Evolutionary conservation across 1,139 yeast genomes (phyloP).

Genomic region (Zygoascus hellenicus): DNA sequence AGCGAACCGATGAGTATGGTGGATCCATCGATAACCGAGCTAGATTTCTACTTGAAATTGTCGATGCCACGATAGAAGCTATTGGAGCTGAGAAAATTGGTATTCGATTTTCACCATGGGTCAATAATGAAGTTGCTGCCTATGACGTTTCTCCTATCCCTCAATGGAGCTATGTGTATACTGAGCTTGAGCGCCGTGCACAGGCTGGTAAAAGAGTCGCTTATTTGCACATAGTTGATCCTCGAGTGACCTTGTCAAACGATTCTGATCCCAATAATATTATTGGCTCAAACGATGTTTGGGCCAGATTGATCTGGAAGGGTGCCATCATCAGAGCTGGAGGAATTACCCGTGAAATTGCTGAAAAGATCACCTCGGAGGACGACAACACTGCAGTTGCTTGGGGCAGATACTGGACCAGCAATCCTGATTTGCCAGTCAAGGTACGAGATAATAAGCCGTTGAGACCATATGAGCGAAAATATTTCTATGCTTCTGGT

Average conservation of each 20-base stretch:
- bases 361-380: conserved; percentile 26
- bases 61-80: conserved; percentile 46
- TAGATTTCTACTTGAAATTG: conserved; percentile 50
- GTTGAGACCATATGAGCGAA: conserved; percentile 32
- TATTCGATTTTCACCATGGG: conserved; percentile 57
- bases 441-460: conserved; percentile 13
- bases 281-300: conserved; percentile 10
- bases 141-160: conserved; percentile 30
- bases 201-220: conserved; percentile 36
- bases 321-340: conserved; percentile 40
- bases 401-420: conserved; percentile 42
- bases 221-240: conserved; percentile 49
- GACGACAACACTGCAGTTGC: conserved; percentile 41
- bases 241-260: conserved; percentile 29
- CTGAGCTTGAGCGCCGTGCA: conserved; percentile 29
- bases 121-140: conserved; percentile 12
- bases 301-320: conserved; percentile 32
- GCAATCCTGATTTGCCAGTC: conserved; percentile 37
- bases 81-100: conserved; percentile 52
- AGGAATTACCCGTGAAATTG: conserved; percentile 30
- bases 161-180: conserved; percentile 27
- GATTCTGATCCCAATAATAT: conserved; percentile 1
- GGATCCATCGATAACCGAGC: conserved; percentile 64
- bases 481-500: conserved; percentile 32
- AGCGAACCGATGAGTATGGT: conserved; percentile 63